Evolutionary conservation across 129 eudicot species (phyloP).

Genomic region (Glebionis coronaria): DNA sequence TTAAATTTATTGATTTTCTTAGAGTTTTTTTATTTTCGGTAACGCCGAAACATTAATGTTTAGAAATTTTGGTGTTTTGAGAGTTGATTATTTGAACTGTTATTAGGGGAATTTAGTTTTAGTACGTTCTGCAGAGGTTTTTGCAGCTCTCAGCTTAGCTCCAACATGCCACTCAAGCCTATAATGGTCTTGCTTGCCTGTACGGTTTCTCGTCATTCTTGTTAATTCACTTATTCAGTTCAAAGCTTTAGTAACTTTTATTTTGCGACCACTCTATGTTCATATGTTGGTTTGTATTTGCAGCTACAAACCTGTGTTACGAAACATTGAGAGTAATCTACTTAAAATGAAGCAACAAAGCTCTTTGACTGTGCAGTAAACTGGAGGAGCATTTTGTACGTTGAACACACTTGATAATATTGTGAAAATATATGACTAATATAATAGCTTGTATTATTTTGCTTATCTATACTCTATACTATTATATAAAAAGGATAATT

Average conservation of each 20-base stretch:
- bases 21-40: too few relatives aligned
- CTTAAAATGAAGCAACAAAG: constrained; percentile 88
- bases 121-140: constrained; percentile 91
- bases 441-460: constrained; percentile 12
- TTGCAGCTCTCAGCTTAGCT: constrained; percentile 86
- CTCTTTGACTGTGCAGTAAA: constrained; percentile 56
- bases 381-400: background rate
- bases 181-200: constrained; percentile 83
- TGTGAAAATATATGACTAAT: background rate
- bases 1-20: too few relatives aligned
- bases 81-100: too few relatives aligned
- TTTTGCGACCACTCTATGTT: background rate
- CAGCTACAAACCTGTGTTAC: constrained; percentile 90
- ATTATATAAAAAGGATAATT: too few relatives aligned
- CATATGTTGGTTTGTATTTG: constrained; percentile 1
- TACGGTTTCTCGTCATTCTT: constrained; percentile 29
- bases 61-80: too few relatives aligned
- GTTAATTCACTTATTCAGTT: background rate
- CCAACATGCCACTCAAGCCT: constrained; percentile 89
- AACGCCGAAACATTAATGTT: too few relatives aligned
- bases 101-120: too few relatives aligned
- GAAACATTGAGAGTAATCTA: constrained; percentile 85
- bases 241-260: background rate
- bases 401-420: constrained; percentile 21
- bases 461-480: too few relatives aligned